Evolutionary conservation across 2,329 filamentous ascomycete species (phyloP).

Genomic region (Helicocarpus griseus): DNA sequence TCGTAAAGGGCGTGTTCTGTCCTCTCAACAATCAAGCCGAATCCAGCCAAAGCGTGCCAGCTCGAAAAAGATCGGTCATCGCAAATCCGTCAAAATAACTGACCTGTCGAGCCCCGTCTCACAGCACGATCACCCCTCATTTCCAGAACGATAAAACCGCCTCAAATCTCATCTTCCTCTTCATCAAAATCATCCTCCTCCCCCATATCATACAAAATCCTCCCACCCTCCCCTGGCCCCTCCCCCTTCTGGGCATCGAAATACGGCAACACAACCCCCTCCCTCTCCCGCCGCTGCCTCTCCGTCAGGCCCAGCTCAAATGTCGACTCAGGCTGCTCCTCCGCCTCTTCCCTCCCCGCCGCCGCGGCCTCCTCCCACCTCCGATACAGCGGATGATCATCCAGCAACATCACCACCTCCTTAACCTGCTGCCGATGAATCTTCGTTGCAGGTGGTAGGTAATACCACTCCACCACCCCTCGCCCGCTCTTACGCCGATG

Average conservation of each 20-base stretch:
- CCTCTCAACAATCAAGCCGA: too few relatives aligned
- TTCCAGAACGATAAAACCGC: not conserved
- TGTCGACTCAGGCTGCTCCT: conserved; percentile 57
- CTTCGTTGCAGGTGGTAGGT: conserved; percentile 41
- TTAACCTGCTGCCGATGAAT: conserved; percentile 38
- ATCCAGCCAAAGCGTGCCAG: too few relatives aligned
- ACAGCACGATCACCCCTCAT: not conserved
- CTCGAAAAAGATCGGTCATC: too few relatives aligned
- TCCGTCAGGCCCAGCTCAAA: conserved; percentile 84
- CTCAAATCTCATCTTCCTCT: conserved; percentile 80
- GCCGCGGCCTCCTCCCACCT: conserved; percentile 38
- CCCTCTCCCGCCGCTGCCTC: conserved; percentile 75
- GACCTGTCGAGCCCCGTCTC: too few relatives aligned
- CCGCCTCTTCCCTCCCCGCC: conserved; percentile 20
- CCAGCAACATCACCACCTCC: conserved; percentile 53
- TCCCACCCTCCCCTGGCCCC: conserved; percentile 69
- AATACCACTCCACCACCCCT: conserved; percentile 61
- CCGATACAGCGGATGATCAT: conserved; percentile 65
- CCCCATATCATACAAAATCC: conserved; percentile 95
- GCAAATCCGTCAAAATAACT: too few relatives aligned
- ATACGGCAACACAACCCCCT: conserved; percentile 86
- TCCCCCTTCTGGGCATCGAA: conserved; percentile 81
- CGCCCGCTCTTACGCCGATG: conserved; percentile 74
- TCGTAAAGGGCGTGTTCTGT: too few relatives aligned
- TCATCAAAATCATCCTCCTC: conserved; percentile 95